Conservation (phyloP, 2,329 filamentous ascomycete species). For the Ascochyta lentis region DNA sequence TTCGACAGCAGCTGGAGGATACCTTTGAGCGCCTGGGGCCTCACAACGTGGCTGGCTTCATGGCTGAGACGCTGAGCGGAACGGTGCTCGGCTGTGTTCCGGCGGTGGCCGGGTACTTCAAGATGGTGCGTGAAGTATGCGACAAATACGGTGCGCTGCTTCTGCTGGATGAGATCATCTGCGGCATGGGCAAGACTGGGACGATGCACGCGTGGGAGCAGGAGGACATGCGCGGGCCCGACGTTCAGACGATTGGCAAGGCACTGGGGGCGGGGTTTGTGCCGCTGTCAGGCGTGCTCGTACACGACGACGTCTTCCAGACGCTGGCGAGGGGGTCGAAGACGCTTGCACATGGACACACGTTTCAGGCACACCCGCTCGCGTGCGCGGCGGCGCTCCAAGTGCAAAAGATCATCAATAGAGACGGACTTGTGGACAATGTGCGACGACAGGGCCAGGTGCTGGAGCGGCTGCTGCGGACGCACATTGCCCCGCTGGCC, state of each 20-base stretch:
- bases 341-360: slow-evolving; percentile 63
- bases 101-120: slow-evolving; percentile 61
- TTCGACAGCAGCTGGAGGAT: slow-evolving; percentile 69
- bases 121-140: slow-evolving; percentile 62
- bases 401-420: slow-evolving; percentile 63
- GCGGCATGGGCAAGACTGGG: slow-evolving; percentile 38
- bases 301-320: slow-evolving; percentile 55
- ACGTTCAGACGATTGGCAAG: slow-evolving; percentile 70
- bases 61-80: slow-evolving; percentile 34
- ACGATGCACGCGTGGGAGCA: slow-evolving; percentile 48
- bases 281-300: slow-evolving; percentile 65
- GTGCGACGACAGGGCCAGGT: slow-evolving; percentile 62
- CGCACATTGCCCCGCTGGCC: slow-evolving; percentile 51
- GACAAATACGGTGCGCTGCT: slow-evolving; percentile 62
- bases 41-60: slow-evolving; percentile 56
- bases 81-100: slow-evolving; percentile 58
- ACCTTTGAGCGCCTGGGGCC: slow-evolving; percentile 64
- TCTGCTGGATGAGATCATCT: slow-evolving; percentile 58
- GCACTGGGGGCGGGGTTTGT: slow-evolving; percentile 68
- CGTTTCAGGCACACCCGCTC: slow-evolving; percentile 66
- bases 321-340: slow-evolving; percentile 53
- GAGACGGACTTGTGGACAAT: slow-evolving; percentile 53
- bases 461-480: slow-evolving; percentile 54
- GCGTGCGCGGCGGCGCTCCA: slow-evolving; percentile 67
- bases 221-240: slow-evolving; percentile 60